Percentiles rank a stretch among this genome's conserved stretches.
Conservation (phyloP, 768 basidiomycete genomes). For the Gautieria morchelliformis region DNA sequence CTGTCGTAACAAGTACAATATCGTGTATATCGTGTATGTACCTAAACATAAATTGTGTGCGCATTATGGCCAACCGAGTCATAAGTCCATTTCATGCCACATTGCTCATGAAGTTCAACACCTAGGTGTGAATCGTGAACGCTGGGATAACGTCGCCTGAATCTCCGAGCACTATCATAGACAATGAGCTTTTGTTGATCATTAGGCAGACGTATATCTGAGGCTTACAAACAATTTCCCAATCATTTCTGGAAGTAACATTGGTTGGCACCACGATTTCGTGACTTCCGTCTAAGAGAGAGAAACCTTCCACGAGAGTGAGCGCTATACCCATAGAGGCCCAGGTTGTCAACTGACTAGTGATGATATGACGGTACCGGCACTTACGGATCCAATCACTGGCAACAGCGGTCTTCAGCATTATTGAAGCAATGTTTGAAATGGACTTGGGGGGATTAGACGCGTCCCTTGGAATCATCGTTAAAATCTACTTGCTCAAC, state of each 20-base stretch:
- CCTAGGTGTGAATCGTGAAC: constrained; percentile 20
- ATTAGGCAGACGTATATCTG: not conserved
- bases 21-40: no score
- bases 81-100: not conserved
- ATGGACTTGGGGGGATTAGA: not conserved
- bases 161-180: constrained; percentile 26
- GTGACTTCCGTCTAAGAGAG: not conserved
- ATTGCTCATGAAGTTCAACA: no score
- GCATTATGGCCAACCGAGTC: no score
- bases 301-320: not conserved
- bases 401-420: not conserved
- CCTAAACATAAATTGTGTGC: no score
- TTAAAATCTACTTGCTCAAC: no score
- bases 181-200: not conserved
- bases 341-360: not conserved
- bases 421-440: not conserved
- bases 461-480: no score
- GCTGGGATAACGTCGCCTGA: constrained; percentile 26
- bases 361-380: not conserved
- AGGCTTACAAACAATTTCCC: not conserved
- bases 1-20: no score
- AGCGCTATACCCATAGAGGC: not conserved
- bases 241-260: not conserved
- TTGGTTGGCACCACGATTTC: not conserved
- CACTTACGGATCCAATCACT: no score